Evolutionary conservation across 2,329 filamentous ascomycete species (phyloP), one percentile per base, ranked within the genome.

Genomic region (Cladosporium sp.): DNA sequence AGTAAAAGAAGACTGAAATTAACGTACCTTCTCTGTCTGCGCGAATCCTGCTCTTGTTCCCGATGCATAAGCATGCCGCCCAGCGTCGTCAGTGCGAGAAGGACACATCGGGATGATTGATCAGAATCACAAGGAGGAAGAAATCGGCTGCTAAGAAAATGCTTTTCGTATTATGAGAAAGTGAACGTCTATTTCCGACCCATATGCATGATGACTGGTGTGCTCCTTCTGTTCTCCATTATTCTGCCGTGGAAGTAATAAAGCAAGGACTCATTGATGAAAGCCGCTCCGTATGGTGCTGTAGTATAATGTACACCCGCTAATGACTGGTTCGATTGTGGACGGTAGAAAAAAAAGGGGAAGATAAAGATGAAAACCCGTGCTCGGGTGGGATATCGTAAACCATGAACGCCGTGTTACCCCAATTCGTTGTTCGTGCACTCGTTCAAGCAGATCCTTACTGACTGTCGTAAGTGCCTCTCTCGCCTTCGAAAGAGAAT

Each of bases 401-500:
- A 54, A 20, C 25, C 38, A 36, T 55, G 38, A 39, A 49, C 34
- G 36, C 38, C 47, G 43, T 51, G n/a, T 43, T 25, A 36, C 30
- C 20, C 28, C 30, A 34, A 11, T 36, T 17, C 36, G 34, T 37
- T 47, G 25, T 30, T 47, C 43, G 43, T 47, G 43, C 43, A 47
- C 11, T 47, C 8, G 17, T 34, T 37, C 47, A 22, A 30, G 30
- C 17, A 14, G 14, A 34, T 22, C 5, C 17, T 55, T 39, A 55
- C 30, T 47, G 42, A 19, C 40, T 49, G 36, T 56, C 54, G 9
- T 17, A 20, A 15, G 54, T 56, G 7, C 54, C 54, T 20, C 54
- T 56, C 42, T 56, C 54, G 7, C 56, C 56, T 42, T 59, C 58
- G 25, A 59, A 59, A 19, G 50, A 55, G 42, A 59, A 59, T 6